A percentile compares a stretch with the other conserved stretches of the same genome.
phyloP scores from a whole-genome alignment of 345 rosid genomes.

The Jatropha curcas region DNA sequence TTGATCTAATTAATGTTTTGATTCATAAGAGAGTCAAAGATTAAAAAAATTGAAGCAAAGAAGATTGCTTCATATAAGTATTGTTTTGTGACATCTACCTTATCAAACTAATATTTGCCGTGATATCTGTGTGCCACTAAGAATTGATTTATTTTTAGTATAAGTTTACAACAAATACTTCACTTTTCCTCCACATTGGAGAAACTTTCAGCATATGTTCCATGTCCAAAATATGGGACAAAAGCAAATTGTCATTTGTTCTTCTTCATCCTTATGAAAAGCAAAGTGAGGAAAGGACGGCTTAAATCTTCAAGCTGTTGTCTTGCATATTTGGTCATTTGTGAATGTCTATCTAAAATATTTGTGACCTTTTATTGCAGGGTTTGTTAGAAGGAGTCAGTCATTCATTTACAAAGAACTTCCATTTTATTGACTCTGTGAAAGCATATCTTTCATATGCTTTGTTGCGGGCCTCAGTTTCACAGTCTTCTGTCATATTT shows the following conservation, averaged over 20 bases:
- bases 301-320: conserved; percentile 2
- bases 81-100: neutral
- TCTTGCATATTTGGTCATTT: neutral
- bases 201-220: neutral
- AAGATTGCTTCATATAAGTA: neutral
- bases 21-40: neutral
- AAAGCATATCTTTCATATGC: conserved; percentile 98
- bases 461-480: conserved; percentile 90
- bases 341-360: neutral
- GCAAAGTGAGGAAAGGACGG: neutral
- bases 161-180: neutral
- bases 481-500: conserved; percentile 84
- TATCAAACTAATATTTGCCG: neutral
- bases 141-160: neutral
- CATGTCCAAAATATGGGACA: neutral
- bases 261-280: neutral
- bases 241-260: neutral
- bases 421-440: conserved; percentile 96
- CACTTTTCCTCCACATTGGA: neutral
- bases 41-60: neutral
- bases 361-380: conserved; percentile 43
- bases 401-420: conserved; percentile 87
- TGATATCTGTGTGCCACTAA: neutral
- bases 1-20: neutral
- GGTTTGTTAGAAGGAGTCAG: conserved; percentile 93